Conservation (phyloP, 768 basidiomycete genomes). For the Suillus sp. region DNA sequence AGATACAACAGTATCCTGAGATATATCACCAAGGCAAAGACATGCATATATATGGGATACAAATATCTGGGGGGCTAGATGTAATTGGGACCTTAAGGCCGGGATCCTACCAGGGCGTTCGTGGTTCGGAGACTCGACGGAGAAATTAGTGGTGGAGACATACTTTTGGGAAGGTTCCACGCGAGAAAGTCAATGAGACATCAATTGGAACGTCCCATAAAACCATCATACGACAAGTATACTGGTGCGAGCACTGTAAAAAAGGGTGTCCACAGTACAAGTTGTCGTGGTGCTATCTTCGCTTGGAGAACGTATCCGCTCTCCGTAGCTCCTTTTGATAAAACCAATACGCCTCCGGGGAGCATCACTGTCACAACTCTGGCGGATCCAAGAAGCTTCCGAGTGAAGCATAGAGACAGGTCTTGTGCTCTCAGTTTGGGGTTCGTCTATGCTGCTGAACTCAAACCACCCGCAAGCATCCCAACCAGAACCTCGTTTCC, state of each 20-base stretch:
- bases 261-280: constrained; percentile 27
- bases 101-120: background rate
- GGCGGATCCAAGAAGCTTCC: constrained; percentile 1
- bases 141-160: background rate
- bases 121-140: background rate
- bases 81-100: background rate
- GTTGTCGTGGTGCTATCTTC: constrained; percentile 27
- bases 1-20: constrained; percentile 6
- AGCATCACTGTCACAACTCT: constrained; percentile 20
- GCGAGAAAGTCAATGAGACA: background rate
- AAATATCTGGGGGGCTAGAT: background rate
- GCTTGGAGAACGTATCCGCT: constrained; percentile 22
- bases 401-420: background rate
- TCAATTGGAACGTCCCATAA: background rate
- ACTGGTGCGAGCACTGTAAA: constrained; percentile 36
- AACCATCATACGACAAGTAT: constrained; percentile 16
- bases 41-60: constrained; percentile 1
- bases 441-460: constrained; percentile 12
- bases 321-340: constrained; percentile 11
- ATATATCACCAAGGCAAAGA: background rate
- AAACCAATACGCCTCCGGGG: constrained; percentile 12
- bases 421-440: background rate
- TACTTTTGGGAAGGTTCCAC: constrained; percentile 3
- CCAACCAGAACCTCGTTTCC: constrained; percentile 37
- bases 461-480: constrained; percentile 35